Evolutionary conservation across 2,329 filamentous ascomycete species (phyloP), one percentile per base, ranked within the genome.

Genomic region (Zasmidium cellare): DNA sequence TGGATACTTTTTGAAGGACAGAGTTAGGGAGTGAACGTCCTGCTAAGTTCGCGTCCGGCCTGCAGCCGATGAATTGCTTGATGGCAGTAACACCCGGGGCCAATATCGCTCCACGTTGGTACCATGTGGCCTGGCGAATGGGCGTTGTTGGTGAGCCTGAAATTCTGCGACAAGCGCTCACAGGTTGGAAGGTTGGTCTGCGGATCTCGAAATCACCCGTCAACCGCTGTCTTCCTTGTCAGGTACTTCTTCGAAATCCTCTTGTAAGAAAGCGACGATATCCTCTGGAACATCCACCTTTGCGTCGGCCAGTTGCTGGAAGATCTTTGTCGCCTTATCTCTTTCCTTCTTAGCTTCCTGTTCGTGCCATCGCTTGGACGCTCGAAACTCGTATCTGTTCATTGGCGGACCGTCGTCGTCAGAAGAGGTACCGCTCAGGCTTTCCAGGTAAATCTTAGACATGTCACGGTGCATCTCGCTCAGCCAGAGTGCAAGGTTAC

Each of bases 401-500:
- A 41, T 41, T 5, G 35, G n/a, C 16, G 35, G 35, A 9, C 45
- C 55, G 24, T 62, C 59, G 7, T 58, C 55, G 9, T 57, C 57
- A 22, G 53, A 51, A 1, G 58, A 62, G 9, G 47, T 48, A 16
- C 31, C 48, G 18, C 56, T 53, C 14, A 18, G n/a, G 16, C 35
- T 51, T 31, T 55, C 45, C 3, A 11, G n/a, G 22, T 35, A 23
- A 9, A 38, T 19, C 12, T 52, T 41, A 2, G 58, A 51, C 41
- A 61, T 41, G 25, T 51, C 53, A n/a, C 48, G 52, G 49, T 69
- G 62, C 38, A 96, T 75, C 71, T 96, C 90, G 6, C 82, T 88
- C 16, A 91, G 79, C 80, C 90, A 96, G 16, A 94, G 77, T 0
- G 85, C 84, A 5, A 92, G 75, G 82, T 91, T 90, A 9, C 84